Conservation (phyloP, 345 rosid genomes). For the Conringia planisiliqua region DNA sequence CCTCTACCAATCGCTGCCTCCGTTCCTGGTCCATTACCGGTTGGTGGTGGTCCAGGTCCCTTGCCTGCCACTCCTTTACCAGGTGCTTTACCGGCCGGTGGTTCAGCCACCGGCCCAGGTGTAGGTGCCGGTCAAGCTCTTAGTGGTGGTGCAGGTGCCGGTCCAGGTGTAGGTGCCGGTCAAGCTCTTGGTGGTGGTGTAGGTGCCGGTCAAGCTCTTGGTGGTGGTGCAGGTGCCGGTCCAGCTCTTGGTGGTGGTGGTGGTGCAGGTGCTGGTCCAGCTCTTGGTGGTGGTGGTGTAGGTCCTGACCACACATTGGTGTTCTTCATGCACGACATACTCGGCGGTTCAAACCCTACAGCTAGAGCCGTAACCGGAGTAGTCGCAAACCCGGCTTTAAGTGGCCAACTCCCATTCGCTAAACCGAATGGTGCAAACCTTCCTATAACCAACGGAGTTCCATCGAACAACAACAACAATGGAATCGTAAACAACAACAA, state of each 20-base stretch:
- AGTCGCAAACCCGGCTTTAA: constrained; percentile 60
- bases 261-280: neutral
- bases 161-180: constrained; percentile 13
- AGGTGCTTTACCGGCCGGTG: constrained; percentile 11
- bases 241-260: constrained; percentile 22
- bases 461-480: constrained; percentile 55
- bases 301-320: constrained; percentile 37
- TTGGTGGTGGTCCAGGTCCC: no score
- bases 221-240: constrained; percentile 6
- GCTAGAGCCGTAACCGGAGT: constrained; percentile 75
- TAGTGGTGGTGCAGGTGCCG: neutral
- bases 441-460: constrained; percentile 60
- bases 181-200: neutral
- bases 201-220: constrained; percentile 12
- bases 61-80: no score
- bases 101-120: constrained; percentile 12
- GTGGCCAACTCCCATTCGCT: constrained; percentile 77
- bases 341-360: constrained; percentile 70
- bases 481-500: constrained; percentile 80
- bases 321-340: constrained; percentile 83
- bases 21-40: constrained; percentile 18
- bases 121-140: constrained; percentile 9
- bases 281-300: constrained; percentile 20
- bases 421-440: constrained; percentile 82
- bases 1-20: no score